A percentile compares a stretch with the other conserved stretches of the same genome.
phyloP scores from a whole-genome alignment of 805 yeast species.

The Kodamaea jinghongensis region DNA sequence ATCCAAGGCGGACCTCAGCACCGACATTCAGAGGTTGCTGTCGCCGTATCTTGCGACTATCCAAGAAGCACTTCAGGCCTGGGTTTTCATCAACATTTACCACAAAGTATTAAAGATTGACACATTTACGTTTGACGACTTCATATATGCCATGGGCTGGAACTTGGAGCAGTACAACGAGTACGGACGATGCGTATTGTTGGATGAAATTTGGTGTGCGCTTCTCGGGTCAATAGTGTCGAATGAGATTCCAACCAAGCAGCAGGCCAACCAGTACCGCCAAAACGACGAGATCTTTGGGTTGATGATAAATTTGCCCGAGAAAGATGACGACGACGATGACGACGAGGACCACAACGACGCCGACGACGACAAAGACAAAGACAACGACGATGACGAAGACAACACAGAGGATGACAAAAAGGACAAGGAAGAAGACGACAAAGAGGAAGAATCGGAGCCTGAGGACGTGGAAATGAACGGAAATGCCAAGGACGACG shows the following conservation, averaged over 20 bases:
- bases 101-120: constrained; percentile 63
- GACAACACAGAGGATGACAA: constrained; percentile 14
- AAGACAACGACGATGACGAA: constrained; percentile 25
- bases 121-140: constrained; percentile 78
- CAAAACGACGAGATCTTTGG: constrained; percentile 32
- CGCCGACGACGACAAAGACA: constrained; percentile 20
- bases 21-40: constrained; percentile 12
- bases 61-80: constrained; percentile 58
- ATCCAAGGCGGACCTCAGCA: constrained; percentile 9
- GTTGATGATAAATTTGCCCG: constrained; percentile 31
- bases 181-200: constrained; percentile 46
- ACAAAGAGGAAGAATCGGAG: not conserved
- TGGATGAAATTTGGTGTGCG: constrained; percentile 70
- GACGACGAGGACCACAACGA: constrained; percentile 23
- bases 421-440: constrained; percentile 13
- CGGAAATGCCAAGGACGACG: constrained; percentile 8
- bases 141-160: constrained; percentile 55
- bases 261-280: constrained; percentile 29
- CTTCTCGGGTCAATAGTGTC: constrained; percentile 55
- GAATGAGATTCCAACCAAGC: constrained; percentile 25
- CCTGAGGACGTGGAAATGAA: constrained; percentile 20
- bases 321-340: constrained; percentile 23
- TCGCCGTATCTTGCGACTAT: constrained; percentile 15
- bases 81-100: constrained; percentile 75
- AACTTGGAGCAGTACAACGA: constrained; percentile 35